Conservation (phyloP, 495 filamentous ascomycete species). For the Tuber calosporum region DNA sequence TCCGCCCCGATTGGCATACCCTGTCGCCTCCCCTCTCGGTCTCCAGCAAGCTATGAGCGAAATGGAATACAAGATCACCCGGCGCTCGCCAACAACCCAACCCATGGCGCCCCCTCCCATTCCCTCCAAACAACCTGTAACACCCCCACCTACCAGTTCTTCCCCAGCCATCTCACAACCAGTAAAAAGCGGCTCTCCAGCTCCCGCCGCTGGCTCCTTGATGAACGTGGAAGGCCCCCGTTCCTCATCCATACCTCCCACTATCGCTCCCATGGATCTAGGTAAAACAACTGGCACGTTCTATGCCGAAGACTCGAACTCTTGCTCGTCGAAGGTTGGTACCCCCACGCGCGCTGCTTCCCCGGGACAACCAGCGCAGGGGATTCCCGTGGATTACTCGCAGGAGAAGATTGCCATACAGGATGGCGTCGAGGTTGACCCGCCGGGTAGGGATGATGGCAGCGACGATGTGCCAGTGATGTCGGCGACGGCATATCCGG, state of each 20-base stretch:
- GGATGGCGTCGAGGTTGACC: conserved; percentile 25
- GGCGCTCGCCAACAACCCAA: background rate
- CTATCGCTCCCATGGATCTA: background rate
- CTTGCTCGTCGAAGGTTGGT: background rate
- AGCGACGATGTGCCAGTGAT: conserved; percentile 56
- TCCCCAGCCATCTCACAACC: background rate
- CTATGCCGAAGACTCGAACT: background rate
- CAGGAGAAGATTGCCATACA: conserved; percentile 36
- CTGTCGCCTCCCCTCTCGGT: background rate
- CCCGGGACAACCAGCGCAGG: background rate
- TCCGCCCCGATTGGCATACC: background rate
- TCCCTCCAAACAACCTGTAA: background rate
- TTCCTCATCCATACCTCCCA: background rate
- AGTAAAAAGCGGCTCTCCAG: background rate
- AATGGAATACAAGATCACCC: conserved; percentile 1
- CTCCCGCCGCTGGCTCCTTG: background rate
- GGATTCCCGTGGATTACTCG: conserved; percentile 24
- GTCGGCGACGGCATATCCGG: conserved; percentile 72
- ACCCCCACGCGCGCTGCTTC: background rate
- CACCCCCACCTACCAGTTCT: background rate
- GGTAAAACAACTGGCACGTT: background rate
- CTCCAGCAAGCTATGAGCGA: background rate
- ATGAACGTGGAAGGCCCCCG: background rate
- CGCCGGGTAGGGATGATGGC: conserved; percentile 44
- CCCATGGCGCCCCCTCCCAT: background rate